These are phyloP conservation scores for Sarcodon aspratus DNA, from an alignment of 768 basidiomycete species.

Conservation along the genomic window DNA sequence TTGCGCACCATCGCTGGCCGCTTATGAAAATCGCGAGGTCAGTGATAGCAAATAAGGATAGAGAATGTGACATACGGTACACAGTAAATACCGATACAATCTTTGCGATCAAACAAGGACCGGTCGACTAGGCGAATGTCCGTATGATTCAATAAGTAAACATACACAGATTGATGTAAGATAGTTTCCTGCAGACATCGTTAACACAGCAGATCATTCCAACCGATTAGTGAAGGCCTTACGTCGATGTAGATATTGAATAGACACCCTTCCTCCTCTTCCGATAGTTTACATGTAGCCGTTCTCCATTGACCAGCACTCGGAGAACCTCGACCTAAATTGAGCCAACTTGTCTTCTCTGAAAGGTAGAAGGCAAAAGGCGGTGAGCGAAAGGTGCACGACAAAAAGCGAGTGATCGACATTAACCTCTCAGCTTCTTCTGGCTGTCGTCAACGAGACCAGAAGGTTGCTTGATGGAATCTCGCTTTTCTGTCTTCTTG, in stretches of 20 bases:
- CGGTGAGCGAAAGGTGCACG: not conserved
- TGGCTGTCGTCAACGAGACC: slow-evolving; percentile 29
- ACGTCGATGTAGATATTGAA: slow-evolving; percentile 72
- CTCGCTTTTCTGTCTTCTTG: slow-evolving; percentile 48
- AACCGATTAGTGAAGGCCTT: slow-evolving; percentile 12
- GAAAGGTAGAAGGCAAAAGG: not conserved
- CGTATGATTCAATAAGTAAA: slow-evolving; percentile 65
- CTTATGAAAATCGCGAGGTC: slow-evolving; percentile 5
- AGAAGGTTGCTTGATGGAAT: slow-evolving; percentile 18
- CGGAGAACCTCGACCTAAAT: slow-evolving; percentile 37
- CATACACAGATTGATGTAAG: slow-evolving; percentile 60
- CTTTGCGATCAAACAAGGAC: slow-evolving; percentile 67
- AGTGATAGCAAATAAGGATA: slow-evolving; percentile 3
- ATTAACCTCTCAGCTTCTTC: slow-evolving; percentile 51
- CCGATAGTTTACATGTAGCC: slow-evolving; percentile 59
- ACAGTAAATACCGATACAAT: slow-evolving; percentile 65
- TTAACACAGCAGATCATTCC: not conserved
- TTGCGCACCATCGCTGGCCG: slow-evolving; percentile 49
- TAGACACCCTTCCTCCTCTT: slow-evolving; percentile 56
- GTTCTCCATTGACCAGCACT: slow-evolving; percentile 58
- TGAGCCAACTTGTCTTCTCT: slow-evolving; percentile 72
- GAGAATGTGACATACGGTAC: slow-evolving; percentile 30
- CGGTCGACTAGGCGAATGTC: slow-evolving; percentile 70
- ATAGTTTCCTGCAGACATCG: slow-evolving; percentile 44
- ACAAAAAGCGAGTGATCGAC: not conserved